Percentiles rank a stretch among this genome's conserved stretches.
phyloP scores from a whole-genome alignment of 768 basidiomycete genomes.

The Sporobolomyces roseus region DNA sequence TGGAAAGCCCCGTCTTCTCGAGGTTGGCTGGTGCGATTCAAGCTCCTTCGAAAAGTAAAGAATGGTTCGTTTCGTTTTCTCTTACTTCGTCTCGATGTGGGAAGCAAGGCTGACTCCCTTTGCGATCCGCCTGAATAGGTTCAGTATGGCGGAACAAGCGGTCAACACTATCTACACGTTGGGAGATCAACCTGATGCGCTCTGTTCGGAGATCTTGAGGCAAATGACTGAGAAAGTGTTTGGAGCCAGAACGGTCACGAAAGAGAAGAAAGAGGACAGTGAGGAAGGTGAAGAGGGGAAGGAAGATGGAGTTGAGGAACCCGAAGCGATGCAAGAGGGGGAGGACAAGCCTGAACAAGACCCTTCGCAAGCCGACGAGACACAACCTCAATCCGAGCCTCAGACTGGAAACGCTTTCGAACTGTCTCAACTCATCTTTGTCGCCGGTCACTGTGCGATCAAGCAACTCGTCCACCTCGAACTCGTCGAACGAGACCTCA shows the following conservation, averaged over 20 bases:
- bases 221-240: slow-evolving; percentile 75
- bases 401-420: slow-evolving; percentile 70
- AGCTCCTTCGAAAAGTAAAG: slow-evolving; percentile 72
- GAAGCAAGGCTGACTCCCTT: not conserved
- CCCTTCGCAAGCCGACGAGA: too few species aligned
- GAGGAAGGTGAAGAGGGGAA: slow-evolving; percentile 54
- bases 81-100: slow-evolving; percentile 4
- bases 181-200: slow-evolving; percentile 82
- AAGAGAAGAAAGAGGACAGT: not conserved
- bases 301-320: not conserved
- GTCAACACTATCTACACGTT: slow-evolving; percentile 94
- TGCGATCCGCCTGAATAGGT: slow-evolving; percentile 50
- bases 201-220: slow-evolving; percentile 77
- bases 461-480: slow-evolving; percentile 97
- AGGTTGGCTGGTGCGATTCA: slow-evolving; percentile 78
- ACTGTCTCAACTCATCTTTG: slow-evolving; percentile 87
- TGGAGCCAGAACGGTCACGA: slow-evolving; percentile 40
- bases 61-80: slow-evolving; percentile 59
- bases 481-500: slow-evolving; percentile 91
- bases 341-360: slow-evolving; percentile 49
- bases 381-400: slow-evolving; percentile 29
- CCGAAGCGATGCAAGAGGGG: slow-evolving; percentile 47
- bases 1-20: slow-evolving; percentile 79
- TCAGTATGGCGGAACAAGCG: slow-evolving; percentile 90
- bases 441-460: slow-evolving; percentile 93